Evolutionary conservation across 108 stramenopile species (phyloP), one percentile per base, ranked within the genome.

Genomic region (Skeletonema potamos): DNA sequence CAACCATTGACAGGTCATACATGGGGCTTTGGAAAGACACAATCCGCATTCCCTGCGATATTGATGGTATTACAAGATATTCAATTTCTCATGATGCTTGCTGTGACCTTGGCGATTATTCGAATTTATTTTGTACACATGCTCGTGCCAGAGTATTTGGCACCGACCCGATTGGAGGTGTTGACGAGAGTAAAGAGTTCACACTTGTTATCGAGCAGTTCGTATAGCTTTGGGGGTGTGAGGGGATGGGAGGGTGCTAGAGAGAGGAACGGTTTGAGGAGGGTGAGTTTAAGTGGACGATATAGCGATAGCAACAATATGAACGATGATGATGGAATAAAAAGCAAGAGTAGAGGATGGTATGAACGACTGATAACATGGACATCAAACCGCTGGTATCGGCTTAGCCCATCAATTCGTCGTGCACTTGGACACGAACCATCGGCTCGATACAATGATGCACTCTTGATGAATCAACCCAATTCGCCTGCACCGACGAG

Each of bases 101-200:
- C 85, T 1, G 43, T 85, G 9, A 46, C 63, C n/a, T 70, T 93
- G 69, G 89, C 92, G 7, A 37, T 91, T 11, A 32, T 84, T 36
- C 81, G 92, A 9, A 61, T 91, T 6, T 62, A 70, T 10, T 71
- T 91, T 27, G 89, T 90, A 2, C 85, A 87, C 56, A 73, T 85
- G 60, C 67, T 91, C 13, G 92, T 93, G 3, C 88, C 88, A 7
- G 73, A 80, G 27, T 81, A 78, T 41, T 32, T 82, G 13, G 73
- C 83, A 54, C 84, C 87, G 1, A 71, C 74, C 28, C 74, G 77
- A 54, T 57, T 91, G 36, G 81, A 79, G 66, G 90, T 87, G 1
- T 51, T 91, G 65, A 85, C 89, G 3, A 64, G 86, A 61, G 87
- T 86, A 63, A 91, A 91, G 70, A 90, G 89, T 24, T 82, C 84